Evolutionary conservation across 2,329 filamentous ascomycete genomes (phyloP).

Genomic region (Curvularia verruculosa): DNA sequence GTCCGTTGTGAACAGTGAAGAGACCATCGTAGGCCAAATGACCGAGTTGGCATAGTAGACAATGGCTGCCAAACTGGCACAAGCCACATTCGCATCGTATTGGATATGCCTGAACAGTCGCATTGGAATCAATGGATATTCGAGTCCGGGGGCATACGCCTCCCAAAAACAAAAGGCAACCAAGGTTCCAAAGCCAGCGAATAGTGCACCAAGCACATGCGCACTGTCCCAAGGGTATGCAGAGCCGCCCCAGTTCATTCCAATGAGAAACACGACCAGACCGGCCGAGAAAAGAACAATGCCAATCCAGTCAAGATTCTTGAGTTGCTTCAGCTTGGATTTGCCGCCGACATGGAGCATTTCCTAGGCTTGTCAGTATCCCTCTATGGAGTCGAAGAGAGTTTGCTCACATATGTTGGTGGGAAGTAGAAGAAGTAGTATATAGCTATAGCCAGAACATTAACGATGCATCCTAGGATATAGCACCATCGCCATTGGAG

Average conservation of each 20-base stretch:
- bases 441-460: constrained; percentile 31
- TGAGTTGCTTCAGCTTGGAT: constrained; percentile 44
- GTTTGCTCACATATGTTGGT: constrained; percentile 37
- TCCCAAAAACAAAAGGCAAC: constrained; percentile 44
- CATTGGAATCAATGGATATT: constrained; percentile 48
- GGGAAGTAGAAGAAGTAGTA: constrained; percentile 49
- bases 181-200: constrained; percentile 41
- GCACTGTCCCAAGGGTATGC: constrained; percentile 45
- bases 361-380: constrained; percentile 25
- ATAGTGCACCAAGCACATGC: constrained; percentile 45
- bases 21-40: constrained; percentile 42
- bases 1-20: constrained; percentile 37
- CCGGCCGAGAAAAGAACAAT: constrained; percentile 56
- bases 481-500: constrained; percentile 45
- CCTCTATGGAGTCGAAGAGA: too few relatives aligned
- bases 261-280: constrained; percentile 55
- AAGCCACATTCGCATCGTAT: constrained; percentile 43
- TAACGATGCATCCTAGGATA: constrained; percentile 40
- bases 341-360: constrained; percentile 45
- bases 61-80: constrained; percentile 42
- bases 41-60: constrained; percentile 45
- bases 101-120: constrained; percentile 45
- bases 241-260: constrained; percentile 53
- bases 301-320: constrained; percentile 55
- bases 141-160: constrained; percentile 31